Evolutionary conservation across 2,329 filamentous ascomycete genomes (phyloP).

Genomic region (Diaporthe citrichinensis): DNA sequence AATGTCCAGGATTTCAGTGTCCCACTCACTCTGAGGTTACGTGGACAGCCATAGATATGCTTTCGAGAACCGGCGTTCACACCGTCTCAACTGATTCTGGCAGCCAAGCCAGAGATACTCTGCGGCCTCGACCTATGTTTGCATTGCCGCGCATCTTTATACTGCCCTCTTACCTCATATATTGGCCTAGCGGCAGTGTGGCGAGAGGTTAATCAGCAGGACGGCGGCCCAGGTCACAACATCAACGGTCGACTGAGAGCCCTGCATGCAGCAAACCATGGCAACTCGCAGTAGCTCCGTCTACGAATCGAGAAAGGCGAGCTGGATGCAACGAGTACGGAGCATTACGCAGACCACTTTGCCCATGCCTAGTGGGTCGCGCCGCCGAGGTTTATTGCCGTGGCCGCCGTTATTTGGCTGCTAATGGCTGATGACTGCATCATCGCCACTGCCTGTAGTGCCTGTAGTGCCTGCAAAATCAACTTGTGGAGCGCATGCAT

Average conservation of each 20-base stretch:
- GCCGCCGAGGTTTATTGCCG: not conserved
- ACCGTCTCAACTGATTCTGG: not conserved
- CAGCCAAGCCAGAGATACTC: not conserved
- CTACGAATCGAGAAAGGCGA: not conserved
- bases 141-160: not conserved
- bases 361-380: not conserved
- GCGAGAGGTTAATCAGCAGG: not conserved
- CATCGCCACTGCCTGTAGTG: not conserved
- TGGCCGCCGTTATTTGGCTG: not conserved
- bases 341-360: not conserved
- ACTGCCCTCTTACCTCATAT: not conserved
- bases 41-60: not conserved
- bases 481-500: not conserved
- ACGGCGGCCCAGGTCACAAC: not conserved
- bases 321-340: not conserved
- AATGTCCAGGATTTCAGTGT: not conserved
- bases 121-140: not conserved
- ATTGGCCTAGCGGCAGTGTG: not conserved
- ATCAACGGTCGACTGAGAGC: not conserved
- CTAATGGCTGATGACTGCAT: slow-evolving; percentile 4
- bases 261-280: not conserved
- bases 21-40: not conserved
- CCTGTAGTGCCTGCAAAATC: not conserved
- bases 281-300: not conserved
- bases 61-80: not conserved